phyloP scores from a whole-genome alignment of 768 basidiomycete species.

The Obba rivulosa region DNA sequence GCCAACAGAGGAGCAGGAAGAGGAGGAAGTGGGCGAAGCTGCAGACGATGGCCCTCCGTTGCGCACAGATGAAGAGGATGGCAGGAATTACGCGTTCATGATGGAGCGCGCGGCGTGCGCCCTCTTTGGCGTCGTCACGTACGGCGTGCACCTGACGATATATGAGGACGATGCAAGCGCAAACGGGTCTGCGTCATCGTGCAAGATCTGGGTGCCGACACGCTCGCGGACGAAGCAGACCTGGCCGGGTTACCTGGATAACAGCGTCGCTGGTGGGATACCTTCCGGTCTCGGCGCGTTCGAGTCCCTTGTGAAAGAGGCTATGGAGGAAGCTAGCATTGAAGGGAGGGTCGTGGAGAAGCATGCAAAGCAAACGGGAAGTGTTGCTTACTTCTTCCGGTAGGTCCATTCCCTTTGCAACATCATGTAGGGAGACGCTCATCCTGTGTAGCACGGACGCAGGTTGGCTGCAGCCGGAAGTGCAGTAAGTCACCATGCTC shows the following conservation, averaged over 20 bases:
- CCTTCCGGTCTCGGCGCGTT: conserved; percentile 69
- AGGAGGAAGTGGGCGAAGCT: conserved; percentile 14
- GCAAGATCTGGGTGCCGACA: conserved; percentile 84
- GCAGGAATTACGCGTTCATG: conserved; percentile 70
- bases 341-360: conserved; percentile 55
- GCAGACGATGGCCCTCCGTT: too few relatives aligned
- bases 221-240: conserved; percentile 85
- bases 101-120: conserved; percentile 89
- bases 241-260: conserved; percentile 86
- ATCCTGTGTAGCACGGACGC: conserved; percentile 38
- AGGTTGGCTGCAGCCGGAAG: conserved; percentile 85
- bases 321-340: conserved; percentile 89
- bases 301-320: conserved; percentile 83
- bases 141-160: conserved; percentile 87
- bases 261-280: conserved; percentile 90
- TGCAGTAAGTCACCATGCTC: conserved; percentile 51
- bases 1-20: conserved; percentile 14
- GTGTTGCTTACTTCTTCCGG: conserved; percentile 80
- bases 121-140: conserved; percentile 86
- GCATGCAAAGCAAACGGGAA: conserved; percentile 57
- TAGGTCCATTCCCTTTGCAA: conserved; percentile 20
- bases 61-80: conserved; percentile 22
- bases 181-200: conserved; percentile 19
- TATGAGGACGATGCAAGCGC: conserved; percentile 45
- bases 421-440: background rate